These are phyloP conservation scores for Erysimum cheiranthoides DNA, from an alignment of 345 rosid species.

Conservation along the genomic window DNA sequence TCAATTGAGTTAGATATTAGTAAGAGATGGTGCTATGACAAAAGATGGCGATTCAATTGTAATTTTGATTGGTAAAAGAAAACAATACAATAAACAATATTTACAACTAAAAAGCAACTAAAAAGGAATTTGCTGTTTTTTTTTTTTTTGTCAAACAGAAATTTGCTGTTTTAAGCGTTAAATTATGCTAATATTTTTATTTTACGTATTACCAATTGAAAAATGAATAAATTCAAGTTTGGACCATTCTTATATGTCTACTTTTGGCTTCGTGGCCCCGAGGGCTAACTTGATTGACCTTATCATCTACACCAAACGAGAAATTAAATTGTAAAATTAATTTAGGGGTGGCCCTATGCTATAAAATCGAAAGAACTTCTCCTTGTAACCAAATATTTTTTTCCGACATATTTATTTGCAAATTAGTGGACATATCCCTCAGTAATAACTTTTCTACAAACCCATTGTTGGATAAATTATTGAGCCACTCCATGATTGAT, in stretches of 20 bases:
- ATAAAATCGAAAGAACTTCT: conserved; percentile 17
- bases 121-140: no score
- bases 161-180: not conserved
- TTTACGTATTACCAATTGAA: conserved; percentile 11
- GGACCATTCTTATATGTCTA: conserved; percentile 8
- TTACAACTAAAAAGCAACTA: no score
- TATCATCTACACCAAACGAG: conserved; percentile 32
- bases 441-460: not conserved
- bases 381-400: conserved; percentile 12
- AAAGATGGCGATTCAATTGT: no score
- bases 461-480: not conserved
- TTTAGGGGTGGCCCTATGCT: conserved; percentile 38
- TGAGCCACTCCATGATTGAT: not conserved
- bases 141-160: no score
- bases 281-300: conserved; percentile 32
- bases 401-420: conserved; percentile 5
- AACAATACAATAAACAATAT: no score
- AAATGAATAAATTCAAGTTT: conserved; percentile 14
- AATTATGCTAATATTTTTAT: not conserved
- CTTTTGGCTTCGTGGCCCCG: conserved; percentile 29
- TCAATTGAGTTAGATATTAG: not conserved
- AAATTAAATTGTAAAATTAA: conserved; percentile 9
- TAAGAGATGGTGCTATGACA: no score
- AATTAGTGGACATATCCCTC: conserved; percentile 8
- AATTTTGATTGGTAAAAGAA: no score